Base-by-base conservation (phyloP, 2,329 filamentous ascomycete species). In the Phialocephala sp. region DNA sequence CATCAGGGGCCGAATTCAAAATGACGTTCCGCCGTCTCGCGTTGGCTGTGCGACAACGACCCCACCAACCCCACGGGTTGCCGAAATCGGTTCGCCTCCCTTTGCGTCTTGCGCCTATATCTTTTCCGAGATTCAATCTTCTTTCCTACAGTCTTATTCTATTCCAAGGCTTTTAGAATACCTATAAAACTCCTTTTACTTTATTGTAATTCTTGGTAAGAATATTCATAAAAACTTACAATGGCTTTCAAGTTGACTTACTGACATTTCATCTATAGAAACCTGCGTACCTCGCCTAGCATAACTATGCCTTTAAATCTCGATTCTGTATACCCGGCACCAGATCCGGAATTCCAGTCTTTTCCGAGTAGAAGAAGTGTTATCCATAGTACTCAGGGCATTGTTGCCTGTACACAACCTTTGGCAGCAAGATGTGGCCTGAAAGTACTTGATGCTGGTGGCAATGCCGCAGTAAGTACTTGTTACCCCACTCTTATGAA, bases 311-410 rank as follows among this genome's bases (percentile, higher is more conserved):
- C 75, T 67, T 52, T 76, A 15, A 76, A 76, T 68, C 56, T 72
- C 18, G 71, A 69, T 35, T 73, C 75, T n/a, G 67, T 77, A n/a
- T 76, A 72, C 59, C 72, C 74, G 14, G 68, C 72, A 22, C 36
- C 59, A 50, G 68, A 73, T 15, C 72, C 73, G 1, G 79, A 81
- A 64, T 89, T 92, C 73, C 80, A 84, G 67, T 84, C 86, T 68
- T 94, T 92, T 76, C 79, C 91, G 11, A 96, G 93, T 72, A 87
- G 94, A 45, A 85, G 95, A 68, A 97, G 94, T 72, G 93, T 97
- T 14, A 92, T 98, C 14, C 94, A 98, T 77, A 97, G 93, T 77
- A 94, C 91, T 5, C 90, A 94, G 74, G 94, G 93, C 55, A 97
- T 98, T 65, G 91, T 98, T 57, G 87, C 94, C 12, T 96, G 91